Base-by-base conservation (phyloP, 495 filamentous ascomycete species). In the Arthonia radiata region DNA sequence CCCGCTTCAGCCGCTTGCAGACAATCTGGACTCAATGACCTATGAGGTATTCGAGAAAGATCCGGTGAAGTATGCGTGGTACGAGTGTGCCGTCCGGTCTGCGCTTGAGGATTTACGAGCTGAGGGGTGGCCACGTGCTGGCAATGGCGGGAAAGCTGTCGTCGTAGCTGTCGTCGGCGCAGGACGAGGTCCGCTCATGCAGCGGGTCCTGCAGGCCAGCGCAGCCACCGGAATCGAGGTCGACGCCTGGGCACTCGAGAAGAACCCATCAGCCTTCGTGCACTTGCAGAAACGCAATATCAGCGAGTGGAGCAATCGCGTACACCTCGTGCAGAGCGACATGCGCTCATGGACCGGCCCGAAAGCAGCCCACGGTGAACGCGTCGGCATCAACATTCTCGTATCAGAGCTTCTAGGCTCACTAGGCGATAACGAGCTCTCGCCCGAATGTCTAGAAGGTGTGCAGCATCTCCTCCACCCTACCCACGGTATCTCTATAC, bases 41-140 rank as follows among this genome's bases (percentile, higher is more conserved):
- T 99, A 99, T 44, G 86, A 99, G 45, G 82, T 94, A 5, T 99
- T 99, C 40, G 86, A 99, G 46, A 89, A 86, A 36, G 89, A 94
- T 32, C 86, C 86, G 0, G 70, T 94, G 44, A 99, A 99, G 47
- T 99, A 99, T 44, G 71, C 81, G 27, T 81, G 80, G 56, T 99
- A 99, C 44, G 79, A 92, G 43, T 50, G 57, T 11, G 86, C 86
- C 19, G 78, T 93, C 27, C 56, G 59, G 1, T 59, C 71, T 31
- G 83, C 86, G 0, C 60, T 99, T 32, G 52, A 44, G n/a, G 83
- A 92, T 34, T 86, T 81, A 74, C 51, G 45, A 7, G 55, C 57
- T 23, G 61, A 70, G 33, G 56, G 59, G 29, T 81, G 77, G 34
- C 70, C 73, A 0, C 69, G 66, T 0, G 77, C 73, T 2, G 58